Evolutionary conservation across 2,329 filamentous ascomycete species (phyloP).

Genomic region (Fusarium albosuccineum): DNA sequence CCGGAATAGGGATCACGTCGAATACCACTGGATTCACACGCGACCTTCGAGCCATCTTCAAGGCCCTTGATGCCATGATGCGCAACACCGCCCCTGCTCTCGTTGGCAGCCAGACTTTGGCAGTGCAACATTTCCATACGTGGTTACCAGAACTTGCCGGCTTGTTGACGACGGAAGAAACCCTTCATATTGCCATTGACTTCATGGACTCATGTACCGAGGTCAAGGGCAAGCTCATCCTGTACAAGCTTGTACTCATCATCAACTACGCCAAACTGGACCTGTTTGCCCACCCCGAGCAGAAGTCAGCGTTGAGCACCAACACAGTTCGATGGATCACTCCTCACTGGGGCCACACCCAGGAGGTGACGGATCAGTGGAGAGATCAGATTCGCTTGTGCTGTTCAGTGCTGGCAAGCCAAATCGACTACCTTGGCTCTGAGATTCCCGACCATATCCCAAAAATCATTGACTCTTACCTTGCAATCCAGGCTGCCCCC

Average conservation of each 20-base stretch:
- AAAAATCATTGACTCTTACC: constrained; percentile 91
- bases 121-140: constrained; percentile 95
- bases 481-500: constrained; percentile 74
- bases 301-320: constrained; percentile 78
- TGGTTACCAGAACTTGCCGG: constrained; percentile 94
- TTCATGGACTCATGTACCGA: constrained; percentile 91
- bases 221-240: constrained; percentile 89
- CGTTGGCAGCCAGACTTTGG: constrained; percentile 93
- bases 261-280: constrained; percentile 89
- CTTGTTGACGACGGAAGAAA: constrained; percentile 83
- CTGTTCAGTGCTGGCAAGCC: constrained; percentile 90
- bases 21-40: constrained; percentile 80
- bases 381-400: constrained; percentile 93
- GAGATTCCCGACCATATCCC: constrained; percentile 91
- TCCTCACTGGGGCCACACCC: constrained; percentile 88
- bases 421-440: constrained; percentile 81
- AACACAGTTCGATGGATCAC: constrained; percentile 92
- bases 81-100: constrained; percentile 85
- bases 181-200: constrained; percentile 89
- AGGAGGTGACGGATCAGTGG: constrained; percentile 84
- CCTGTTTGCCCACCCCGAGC: constrained; percentile 83
- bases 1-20: constrained; percentile 84
- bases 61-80: constrained; percentile 91
- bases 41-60: constrained; percentile 89
- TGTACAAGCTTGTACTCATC: constrained; percentile 93